Base-by-base conservation (phyloP, 1,284 basidiomycete species). In the Tilletia caries region DNA sequence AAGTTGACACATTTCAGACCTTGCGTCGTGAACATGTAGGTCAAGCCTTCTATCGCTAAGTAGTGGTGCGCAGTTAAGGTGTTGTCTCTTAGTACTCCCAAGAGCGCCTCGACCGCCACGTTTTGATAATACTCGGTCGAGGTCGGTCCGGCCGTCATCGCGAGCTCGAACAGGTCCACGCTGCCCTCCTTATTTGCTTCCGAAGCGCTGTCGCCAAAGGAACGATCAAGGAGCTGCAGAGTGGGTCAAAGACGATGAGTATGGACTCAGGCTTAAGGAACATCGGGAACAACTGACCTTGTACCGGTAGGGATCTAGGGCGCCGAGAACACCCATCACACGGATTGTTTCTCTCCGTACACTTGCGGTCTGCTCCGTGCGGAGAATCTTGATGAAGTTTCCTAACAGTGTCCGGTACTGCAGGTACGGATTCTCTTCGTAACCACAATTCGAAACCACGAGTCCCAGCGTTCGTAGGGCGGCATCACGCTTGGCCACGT, bases 11-110 rank as follows among this genome's bases (percentile, higher is more conserved):
- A 98, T 86, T 95, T 94, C 79, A 98, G 86, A 8, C 96, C 93
- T 83, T 98, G 94, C 0, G 95, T 98, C 84, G 95, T 94, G 88
- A 98, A 98, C 74, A 99, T 98, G 71, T 95, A 92, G 93, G 98
- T 98, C 79, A 99, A 92, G 1, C 95, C 95, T 83, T 98, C 95
- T 74, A 98, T 95, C 70, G 95, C 95, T 60, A 85, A 85, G 34
- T 92, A 84, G 78, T 98, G 94, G 78, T 94, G 81, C 58, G 76
- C 75, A 13, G 77, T 74, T 12, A 83, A 71, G 52, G 79, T 73
- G 25, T 76, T 75, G 60, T 83, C 96, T 80, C 91, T 92, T 75
- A 99, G 85, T 68, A 98, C 92, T 66, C 89, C 88, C 62, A 98
- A 88, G 27, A 99, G 87, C 1, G 93, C 89, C 62, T 90, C 91